These are phyloP conservation scores for Xylaria telfairii DNA, from an alignment of 495 filamentous ascomycete genomes.

Conservation along the genomic window DNA sequence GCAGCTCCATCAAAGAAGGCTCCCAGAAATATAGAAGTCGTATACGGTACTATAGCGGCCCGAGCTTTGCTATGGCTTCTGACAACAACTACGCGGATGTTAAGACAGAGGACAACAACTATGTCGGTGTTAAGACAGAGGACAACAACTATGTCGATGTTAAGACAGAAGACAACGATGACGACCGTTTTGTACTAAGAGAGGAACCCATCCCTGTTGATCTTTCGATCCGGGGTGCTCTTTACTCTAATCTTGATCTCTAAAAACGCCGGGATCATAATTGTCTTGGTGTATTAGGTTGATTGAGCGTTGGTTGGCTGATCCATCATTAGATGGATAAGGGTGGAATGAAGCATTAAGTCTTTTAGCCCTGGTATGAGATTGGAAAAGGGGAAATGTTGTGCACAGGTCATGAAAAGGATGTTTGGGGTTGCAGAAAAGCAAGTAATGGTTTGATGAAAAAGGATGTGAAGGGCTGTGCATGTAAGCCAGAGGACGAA, in stretches of 20 bases:
- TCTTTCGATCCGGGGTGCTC: conserved; percentile 6
- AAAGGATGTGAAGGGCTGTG: not conserved
- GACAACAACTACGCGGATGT: too few species aligned
- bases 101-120: not conserved
- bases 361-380: not conserved
- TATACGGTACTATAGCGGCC: not conserved
- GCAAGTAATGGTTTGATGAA: not conserved
- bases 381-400: not conserved
- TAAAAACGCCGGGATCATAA: not conserved
- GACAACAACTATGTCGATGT: not conserved
- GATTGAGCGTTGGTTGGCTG: not conserved
- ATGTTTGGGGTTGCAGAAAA: not conserved
- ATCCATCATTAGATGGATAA: not conserved
- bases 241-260: not conserved
- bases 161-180: not conserved
- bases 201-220: not conserved
- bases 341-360: not conserved
- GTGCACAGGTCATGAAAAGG: not conserved
- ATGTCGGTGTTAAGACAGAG: not conserved
- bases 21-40: not conserved
- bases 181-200: not conserved
- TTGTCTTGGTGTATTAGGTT: not conserved
- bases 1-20: too few species aligned
- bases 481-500: too few species aligned
- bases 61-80: too few species aligned